Evolutionary conservation across 2,329 filamentous ascomycete genomes (phyloP).

Genomic region (Colletotrichum caudatum): DNA sequence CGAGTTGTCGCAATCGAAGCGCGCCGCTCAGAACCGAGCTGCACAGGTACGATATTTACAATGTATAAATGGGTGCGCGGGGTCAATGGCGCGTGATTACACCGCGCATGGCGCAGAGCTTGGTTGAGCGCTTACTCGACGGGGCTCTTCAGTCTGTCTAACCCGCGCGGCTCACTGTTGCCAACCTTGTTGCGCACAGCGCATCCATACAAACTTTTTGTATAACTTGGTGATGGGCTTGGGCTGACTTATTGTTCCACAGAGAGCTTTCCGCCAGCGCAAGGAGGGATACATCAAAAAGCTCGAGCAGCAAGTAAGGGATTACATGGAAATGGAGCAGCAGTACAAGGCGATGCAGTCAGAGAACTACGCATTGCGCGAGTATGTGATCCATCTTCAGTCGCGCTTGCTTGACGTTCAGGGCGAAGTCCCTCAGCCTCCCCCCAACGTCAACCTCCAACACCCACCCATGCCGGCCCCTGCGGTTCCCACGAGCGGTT

Average conservation of each 20-base stretch:
- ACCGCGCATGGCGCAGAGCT: slow-evolving; percentile 6
- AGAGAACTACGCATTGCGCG: slow-evolving; percentile 90
- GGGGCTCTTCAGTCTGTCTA: slow-evolving; percentile 38
- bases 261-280: slow-evolving; percentile 96
- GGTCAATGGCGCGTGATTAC: slow-evolving; percentile 23
- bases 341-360: slow-evolving; percentile 83
- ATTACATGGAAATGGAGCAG: slow-evolving; percentile 80
- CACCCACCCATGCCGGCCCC: slow-evolving; percentile 57
- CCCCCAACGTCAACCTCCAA: slow-evolving; percentile 80
- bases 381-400: slow-evolving; percentile 93
- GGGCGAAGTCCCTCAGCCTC: slow-evolving; percentile 86
- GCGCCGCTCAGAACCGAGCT: slow-evolving; percentile 94
- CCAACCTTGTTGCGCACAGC: background rate
- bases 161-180: background rate
- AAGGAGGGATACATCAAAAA: slow-evolving; percentile 99
- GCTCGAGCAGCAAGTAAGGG: slow-evolving; percentile 91
- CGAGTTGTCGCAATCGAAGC: slow-evolving; percentile 94
- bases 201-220: background rate
- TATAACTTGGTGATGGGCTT: background rate
- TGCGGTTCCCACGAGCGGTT: slow-evolving; percentile 35
- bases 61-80: slow-evolving; percentile 3
- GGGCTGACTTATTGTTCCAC: slow-evolving; percentile 46
- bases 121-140: slow-evolving; percentile 3
- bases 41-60: slow-evolving; percentile 77
- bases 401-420: slow-evolving; percentile 85